These are phyloP conservation scores for Sporobolomyces pararoseus DNA, from an alignment of 768 basidiomycete species.

Conservation along the genomic window DNA sequence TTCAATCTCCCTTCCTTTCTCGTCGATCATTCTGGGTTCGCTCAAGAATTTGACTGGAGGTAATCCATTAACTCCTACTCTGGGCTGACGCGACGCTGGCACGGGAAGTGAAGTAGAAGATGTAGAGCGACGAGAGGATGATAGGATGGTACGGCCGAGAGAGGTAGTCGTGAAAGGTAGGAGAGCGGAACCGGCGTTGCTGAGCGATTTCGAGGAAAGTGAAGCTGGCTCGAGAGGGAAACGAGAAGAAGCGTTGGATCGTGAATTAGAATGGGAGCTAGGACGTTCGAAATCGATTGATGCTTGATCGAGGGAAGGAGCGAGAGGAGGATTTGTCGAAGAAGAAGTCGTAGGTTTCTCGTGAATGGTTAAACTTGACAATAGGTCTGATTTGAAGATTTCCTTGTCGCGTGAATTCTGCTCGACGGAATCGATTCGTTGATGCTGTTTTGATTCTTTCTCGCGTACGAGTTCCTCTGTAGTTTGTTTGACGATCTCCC, in stretches of 20 bases:
- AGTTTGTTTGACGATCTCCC: neutral
- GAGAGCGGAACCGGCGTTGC: slow-evolving; percentile 6
- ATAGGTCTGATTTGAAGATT: slow-evolving; percentile 1
- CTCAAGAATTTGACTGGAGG: slow-evolving; percentile 16
- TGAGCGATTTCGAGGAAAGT: neutral
- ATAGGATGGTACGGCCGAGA: slow-evolving; percentile 14
- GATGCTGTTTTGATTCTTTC: neutral
- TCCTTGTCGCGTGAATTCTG: neutral
- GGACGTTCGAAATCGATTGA: slow-evolving; percentile 29
- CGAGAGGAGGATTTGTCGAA: neutral
- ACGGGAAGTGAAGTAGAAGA: neutral
- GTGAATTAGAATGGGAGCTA: neutral
- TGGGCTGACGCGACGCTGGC: slow-evolving; percentile 1
- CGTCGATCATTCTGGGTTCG: slow-evolving; percentile 26
- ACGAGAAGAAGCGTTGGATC: neutral
- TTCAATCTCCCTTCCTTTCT: slow-evolving; percentile 11
- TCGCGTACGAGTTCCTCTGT: slow-evolving; percentile 4
- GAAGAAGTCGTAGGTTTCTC: slow-evolving; percentile 4
- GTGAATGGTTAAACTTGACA: slow-evolving; percentile 25
- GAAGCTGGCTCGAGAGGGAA: slow-evolving; percentile 5
- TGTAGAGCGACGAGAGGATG: slow-evolving; percentile 11
- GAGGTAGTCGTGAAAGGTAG: slow-evolving; percentile 21
- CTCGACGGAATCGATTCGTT: too few species aligned
- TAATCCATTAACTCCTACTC: slow-evolving; percentile 1
- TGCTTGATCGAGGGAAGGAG: neutral